phyloP scores from a whole-genome alignment of 2,329 filamentous ascomycete genomes.

The Claviceps pazoutovae region DNA sequence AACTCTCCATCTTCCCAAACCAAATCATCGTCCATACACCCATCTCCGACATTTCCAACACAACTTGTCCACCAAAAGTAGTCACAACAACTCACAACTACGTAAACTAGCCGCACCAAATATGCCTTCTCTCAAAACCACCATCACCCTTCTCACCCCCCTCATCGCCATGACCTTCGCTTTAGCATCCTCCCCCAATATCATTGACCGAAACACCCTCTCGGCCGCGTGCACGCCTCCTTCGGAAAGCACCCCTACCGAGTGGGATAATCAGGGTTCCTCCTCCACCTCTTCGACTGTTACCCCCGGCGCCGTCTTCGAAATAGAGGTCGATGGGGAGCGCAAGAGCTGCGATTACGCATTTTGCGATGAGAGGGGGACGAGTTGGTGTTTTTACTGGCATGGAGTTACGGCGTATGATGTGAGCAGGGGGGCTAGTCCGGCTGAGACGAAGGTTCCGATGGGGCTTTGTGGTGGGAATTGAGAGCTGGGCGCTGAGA shows the following conservation, averaged over 20 bases:
- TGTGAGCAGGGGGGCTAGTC: constrained; percentile 17
- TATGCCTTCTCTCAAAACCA: neutral
- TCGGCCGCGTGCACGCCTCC: too few species aligned
- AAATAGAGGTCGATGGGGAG: too few species aligned
- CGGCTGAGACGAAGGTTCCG: constrained; percentile 21
- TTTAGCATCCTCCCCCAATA: constrained; percentile 3
- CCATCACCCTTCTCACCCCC: neutral
- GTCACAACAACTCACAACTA: too few species aligned
- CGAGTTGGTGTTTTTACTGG: constrained; percentile 26
- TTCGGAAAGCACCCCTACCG: too few species aligned
- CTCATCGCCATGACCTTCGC: neutral
- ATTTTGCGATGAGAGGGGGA: constrained; percentile 21
- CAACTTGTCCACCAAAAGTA: too few species aligned
- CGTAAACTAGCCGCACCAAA: too few species aligned
- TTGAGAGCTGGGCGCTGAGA: neutral
- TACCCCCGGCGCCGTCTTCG: too few species aligned
- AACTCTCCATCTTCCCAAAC: too few species aligned
- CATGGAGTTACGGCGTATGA: constrained; percentile 23
- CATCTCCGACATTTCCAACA: too few species aligned
- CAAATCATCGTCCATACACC: too few species aligned
- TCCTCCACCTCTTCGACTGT: too few species aligned
- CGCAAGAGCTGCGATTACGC: constrained; percentile 16
- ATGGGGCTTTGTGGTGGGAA: constrained; percentile 17
- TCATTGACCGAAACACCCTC: neutral
- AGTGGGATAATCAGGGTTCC: too few species aligned